These are phyloP conservation scores for Caryopteris hybrid DNA, from an alignment of 305 asterid species.

Conservation along the genomic window DNA sequence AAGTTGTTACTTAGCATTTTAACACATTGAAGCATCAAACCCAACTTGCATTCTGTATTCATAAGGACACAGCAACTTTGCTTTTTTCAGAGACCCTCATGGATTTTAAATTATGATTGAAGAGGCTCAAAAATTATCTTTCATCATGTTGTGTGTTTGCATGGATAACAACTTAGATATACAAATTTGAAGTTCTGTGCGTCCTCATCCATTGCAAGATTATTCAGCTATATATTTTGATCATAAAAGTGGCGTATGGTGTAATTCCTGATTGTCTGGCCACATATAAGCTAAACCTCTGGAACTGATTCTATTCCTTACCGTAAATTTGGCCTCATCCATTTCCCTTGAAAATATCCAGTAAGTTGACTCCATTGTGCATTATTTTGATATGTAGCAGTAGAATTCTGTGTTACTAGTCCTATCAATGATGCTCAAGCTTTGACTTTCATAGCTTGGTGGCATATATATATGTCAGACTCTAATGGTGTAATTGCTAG, in stretches of 20 bases:
- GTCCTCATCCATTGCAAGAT: too few relatives aligned
- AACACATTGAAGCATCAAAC: neutral
- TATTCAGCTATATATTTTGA: too few relatives aligned
- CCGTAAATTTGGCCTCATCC: neutral
- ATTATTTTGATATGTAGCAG: neutral
- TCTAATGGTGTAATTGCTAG: slow-evolving; percentile 51
- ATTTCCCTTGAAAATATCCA: neutral
- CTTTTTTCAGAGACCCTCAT: neutral
- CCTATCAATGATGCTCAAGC: slow-evolving; percentile 11
- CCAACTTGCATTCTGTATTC: neutral
- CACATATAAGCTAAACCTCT: too few relatives aligned
- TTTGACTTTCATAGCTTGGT: neutral
- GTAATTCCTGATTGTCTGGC: too few relatives aligned
- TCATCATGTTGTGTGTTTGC: neutral
- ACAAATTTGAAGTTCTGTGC: too few relatives aligned
- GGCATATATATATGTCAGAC: neutral
- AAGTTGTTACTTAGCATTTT: neutral
- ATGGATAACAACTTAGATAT: neutral
- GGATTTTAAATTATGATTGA: neutral
- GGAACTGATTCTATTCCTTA: neutral
- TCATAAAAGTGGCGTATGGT: too few relatives aligned
- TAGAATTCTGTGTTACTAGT: neutral
- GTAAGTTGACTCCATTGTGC: neutral
- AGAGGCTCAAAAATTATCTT: neutral
- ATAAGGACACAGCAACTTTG: neutral